Evolutionary conservation across 225 moss, liverwort and hornwort genomes (phyloP).

Genomic region (Ulota crispa): DNA sequence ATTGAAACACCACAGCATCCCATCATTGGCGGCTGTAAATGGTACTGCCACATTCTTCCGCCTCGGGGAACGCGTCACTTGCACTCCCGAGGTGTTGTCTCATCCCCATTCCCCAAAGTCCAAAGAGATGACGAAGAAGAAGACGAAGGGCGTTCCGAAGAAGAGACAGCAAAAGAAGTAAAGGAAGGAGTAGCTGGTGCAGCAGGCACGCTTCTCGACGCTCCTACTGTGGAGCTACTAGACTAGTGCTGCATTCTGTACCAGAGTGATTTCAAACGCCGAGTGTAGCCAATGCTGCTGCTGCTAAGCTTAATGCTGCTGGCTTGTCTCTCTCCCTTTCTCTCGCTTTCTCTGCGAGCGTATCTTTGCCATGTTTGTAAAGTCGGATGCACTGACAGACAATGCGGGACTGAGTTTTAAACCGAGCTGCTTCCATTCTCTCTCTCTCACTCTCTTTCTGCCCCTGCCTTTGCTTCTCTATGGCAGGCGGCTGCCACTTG

Average conservation of each 20-base stretch:
- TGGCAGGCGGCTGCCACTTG: neutral
- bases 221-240: conserved; percentile 1
- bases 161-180: neutral
- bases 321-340: neutral
- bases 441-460: neutral
- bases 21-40: conserved; percentile 27
- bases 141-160: neutral
- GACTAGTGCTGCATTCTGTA: neutral
- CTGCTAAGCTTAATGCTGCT: neutral
- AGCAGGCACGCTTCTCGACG: neutral
- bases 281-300: neutral
- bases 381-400: neutral
- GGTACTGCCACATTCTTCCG: neutral
- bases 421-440: neutral
- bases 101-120: neutral
- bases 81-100: neutral
- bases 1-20: conserved; percentile 16
- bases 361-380: neutral
- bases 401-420: neutral
- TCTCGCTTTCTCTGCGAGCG: neutral
- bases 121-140: neutral
- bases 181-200: neutral
- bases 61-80: conserved; percentile 9
- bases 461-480: neutral
- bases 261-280: neutral